phyloP scores from a whole-genome alignment of 345 rosid genomes.

The Eucalyptus grandis region DNA sequence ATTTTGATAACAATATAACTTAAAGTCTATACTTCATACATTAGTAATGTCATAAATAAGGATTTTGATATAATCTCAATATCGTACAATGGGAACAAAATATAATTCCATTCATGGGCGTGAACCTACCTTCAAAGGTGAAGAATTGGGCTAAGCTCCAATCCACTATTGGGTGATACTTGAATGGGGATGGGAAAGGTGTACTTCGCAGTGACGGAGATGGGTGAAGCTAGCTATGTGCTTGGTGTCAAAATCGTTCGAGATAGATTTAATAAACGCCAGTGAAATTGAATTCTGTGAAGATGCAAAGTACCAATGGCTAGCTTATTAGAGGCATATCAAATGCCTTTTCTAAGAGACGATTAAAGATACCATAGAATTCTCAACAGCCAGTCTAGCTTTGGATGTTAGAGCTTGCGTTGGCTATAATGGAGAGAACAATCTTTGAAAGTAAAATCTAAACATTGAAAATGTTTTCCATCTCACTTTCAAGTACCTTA shows the following conservation, averaged over 20 bases:
- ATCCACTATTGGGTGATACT: neutral
- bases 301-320: no score
- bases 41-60: neutral
- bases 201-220: neutral
- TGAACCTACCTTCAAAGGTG: neutral
- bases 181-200: neutral
- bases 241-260: neutral
- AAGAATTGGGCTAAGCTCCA: neutral
- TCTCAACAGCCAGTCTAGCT: neutral
- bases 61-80: neutral
- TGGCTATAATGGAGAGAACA: neutral
- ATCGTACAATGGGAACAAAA: neutral
- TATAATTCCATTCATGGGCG: neutral
- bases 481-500: neutral
- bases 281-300: no score
- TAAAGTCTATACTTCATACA: neutral
- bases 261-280: neutral
- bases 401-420: neutral
- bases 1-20: neutral
- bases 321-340: no score
- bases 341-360: no score
- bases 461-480: neutral
- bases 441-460: neutral
- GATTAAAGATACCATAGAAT: no score
- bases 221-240: neutral